phyloP scores from a whole-genome alignment of 2,329 filamentous ascomycete species.

The Coniochaeta ligniaria region DNA sequence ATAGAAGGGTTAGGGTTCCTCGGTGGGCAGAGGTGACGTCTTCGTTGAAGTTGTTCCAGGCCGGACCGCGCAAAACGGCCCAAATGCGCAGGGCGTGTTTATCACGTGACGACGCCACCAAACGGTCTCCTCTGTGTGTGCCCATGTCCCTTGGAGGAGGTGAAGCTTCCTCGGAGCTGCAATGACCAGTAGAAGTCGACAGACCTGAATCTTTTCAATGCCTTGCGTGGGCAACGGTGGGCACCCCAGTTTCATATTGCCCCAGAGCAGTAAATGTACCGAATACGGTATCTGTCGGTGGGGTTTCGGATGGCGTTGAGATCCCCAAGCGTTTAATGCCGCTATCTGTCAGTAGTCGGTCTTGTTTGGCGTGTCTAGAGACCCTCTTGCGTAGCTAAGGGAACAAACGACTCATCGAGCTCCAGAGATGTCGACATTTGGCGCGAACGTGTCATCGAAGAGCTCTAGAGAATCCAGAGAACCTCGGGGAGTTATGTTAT shows the following conservation, averaged over 20 bases:
- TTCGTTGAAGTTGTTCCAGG: no score
- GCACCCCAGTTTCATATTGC: background rate
- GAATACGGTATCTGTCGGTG: background rate
- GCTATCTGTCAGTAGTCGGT: slow-evolving; percentile 2
- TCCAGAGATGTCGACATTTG: background rate
- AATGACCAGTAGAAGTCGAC: background rate
- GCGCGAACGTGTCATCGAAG: background rate
- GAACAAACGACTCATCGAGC: background rate
- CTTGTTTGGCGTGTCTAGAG: background rate
- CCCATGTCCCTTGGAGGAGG: background rate
- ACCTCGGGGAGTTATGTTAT: background rate
- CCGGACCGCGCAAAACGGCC: background rate
- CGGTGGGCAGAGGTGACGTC: background rate
- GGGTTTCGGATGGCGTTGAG: background rate
- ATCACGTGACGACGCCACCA: background rate
- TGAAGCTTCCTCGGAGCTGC: background rate
- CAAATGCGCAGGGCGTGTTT: background rate
- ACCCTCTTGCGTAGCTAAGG: background rate
- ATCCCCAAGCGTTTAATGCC: slow-evolving; percentile 12
- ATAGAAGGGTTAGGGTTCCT: background rate
- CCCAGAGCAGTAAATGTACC: background rate
- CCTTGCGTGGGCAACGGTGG: background rate
- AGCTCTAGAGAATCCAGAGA: background rate
- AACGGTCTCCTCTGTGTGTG: background rate
- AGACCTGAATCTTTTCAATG: background rate